Conservation (phyloP, 2,329 filamentous ascomycete genomes). For the Ophiocordyceps camponoti-rufipedis region DNA sequence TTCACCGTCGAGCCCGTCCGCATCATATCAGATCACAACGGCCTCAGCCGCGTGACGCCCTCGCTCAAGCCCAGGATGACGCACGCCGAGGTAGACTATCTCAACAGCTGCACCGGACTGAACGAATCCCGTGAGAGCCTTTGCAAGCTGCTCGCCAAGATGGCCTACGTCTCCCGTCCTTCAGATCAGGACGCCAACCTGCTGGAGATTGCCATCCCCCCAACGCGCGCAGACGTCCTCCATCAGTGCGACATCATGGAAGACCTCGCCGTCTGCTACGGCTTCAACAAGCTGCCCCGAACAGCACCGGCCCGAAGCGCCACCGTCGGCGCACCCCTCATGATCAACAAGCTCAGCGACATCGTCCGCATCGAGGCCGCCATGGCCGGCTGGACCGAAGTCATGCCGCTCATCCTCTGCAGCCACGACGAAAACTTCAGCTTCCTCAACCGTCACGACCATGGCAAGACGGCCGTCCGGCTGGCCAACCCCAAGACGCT, state of each 20-base stretch:
- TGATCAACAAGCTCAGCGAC: constrained; percentile 87
- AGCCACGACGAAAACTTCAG: constrained; percentile 96
- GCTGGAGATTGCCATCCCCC: constrained; percentile 66
- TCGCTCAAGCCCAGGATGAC: constrained; percentile 59
- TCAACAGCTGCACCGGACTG: constrained; percentile 84
- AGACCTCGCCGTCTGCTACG: constrained; percentile 89
- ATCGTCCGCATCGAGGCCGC: constrained; percentile 79
- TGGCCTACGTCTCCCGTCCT: constrained; percentile 70
- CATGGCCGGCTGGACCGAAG: constrained; percentile 91
- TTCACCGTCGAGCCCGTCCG: constrained; percentile 91
- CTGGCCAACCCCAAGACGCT: constrained; percentile 85
- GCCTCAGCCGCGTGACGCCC: constrained; percentile 63
- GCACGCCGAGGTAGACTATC: constrained; percentile 76
- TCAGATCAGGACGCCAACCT: constrained; percentile 51
- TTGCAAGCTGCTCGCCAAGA: constrained; percentile 66
- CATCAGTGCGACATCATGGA: constrained; percentile 99
- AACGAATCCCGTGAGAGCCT: constrained; percentile 56
- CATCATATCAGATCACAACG: constrained; percentile 83
- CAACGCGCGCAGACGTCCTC: constrained; percentile 83
- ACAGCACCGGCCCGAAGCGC: constrained; percentile 72
- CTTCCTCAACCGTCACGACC: constrained; percentile 81
- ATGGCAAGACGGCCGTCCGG: constrained; percentile 64
- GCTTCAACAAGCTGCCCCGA: constrained; percentile 88
- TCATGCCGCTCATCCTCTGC: constrained; percentile 90
- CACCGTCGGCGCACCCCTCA: constrained; percentile 70